Conservation (phyloP, 148 eudicot genomes). For the Heliosperma pusillum region DNA sequence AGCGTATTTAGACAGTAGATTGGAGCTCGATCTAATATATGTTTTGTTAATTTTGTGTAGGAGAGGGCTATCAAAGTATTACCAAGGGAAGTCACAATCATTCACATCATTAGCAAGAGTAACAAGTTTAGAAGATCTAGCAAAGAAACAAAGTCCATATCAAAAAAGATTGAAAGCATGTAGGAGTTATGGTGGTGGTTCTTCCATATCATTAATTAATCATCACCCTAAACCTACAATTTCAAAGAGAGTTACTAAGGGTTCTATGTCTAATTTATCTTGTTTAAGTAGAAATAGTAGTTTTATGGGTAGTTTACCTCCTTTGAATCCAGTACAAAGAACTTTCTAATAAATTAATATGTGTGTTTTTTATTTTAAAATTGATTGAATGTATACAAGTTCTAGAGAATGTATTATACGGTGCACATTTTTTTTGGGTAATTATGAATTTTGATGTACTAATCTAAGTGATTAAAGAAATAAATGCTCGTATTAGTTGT, state of each 20-base stretch:
- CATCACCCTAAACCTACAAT: slow-evolving; percentile 59
- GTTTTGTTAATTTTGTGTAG: slow-evolving; percentile 34
- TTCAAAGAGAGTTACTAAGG: slow-evolving; percentile 50
- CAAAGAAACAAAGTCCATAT: slow-evolving; percentile 48
- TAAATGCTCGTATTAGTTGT: too few relatives aligned
- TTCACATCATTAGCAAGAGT: slow-evolving; percentile 71
- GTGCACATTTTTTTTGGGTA: not conserved
- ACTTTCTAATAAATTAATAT: slow-evolving; percentile 3
- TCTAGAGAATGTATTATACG: not conserved
- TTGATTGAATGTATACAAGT: not conserved
- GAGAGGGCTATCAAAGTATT: slow-evolving; percentile 75
- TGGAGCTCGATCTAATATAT: too few relatives aligned
- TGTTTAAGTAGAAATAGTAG: slow-evolving; percentile 39
- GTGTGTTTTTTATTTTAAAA: not conserved
- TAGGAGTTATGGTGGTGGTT: slow-evolving; percentile 59
- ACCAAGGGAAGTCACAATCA: slow-evolving; percentile 81
- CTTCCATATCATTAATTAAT: slow-evolving; percentile 42
- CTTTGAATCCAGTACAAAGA: slow-evolving; percentile 29
- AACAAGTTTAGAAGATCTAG: slow-evolving; percentile 69
- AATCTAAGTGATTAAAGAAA: too few relatives aligned
- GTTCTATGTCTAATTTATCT: slow-evolving; percentile 36
- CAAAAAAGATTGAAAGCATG: slow-evolving; percentile 52
- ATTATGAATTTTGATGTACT: not conserved
- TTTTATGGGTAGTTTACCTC: slow-evolving; percentile 34
- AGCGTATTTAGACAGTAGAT: too few relatives aligned